Percentiles rank a stretch among this genome's conserved stretches.
Evolutionary conservation across 371 early-diverging fungal species (phyloP).

Genomic region (Mucor ambiguus): DNA sequence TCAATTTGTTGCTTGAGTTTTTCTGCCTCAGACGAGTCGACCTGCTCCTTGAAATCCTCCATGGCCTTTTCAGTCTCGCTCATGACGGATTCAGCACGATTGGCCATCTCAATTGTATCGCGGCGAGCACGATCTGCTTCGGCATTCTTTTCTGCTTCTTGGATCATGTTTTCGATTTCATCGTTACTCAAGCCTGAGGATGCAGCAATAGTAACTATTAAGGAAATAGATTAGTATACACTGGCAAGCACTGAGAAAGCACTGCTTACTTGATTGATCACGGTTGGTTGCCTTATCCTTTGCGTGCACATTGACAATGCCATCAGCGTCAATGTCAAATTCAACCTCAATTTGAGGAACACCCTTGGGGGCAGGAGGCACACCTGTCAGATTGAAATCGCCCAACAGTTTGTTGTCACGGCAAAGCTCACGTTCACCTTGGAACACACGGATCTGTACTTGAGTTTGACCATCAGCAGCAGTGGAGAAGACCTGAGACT

Average conservation of each 20-base stretch:
- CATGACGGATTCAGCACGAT: constrained; percentile 86
- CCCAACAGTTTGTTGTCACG: constrained; percentile 96
- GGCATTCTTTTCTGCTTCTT: constrained; percentile 83
- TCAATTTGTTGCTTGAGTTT: constrained; percentile 75
- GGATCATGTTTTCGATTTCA: constrained; percentile 92
- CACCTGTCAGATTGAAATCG: constrained; percentile 85
- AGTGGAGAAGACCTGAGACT: constrained; percentile 96
- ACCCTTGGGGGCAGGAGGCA: constrained; percentile 84
- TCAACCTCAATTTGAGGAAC: constrained; percentile 86
- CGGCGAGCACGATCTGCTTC: constrained; percentile 85
- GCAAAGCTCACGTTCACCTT: constrained; percentile 95
- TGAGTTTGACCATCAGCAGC: constrained; percentile 97
- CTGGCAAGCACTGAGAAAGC: not conserved
- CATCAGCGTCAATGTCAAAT: constrained; percentile 97
- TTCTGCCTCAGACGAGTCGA: constrained; percentile 75
- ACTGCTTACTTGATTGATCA: constrained; percentile 71
- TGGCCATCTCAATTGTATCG: constrained; percentile 86
- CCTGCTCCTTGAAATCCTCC: constrained; percentile 87
- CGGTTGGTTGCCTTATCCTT: constrained; percentile 91
- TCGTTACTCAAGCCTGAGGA: constrained; percentile 88
- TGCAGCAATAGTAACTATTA: constrained; percentile 82
- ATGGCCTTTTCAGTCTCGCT: constrained; percentile 88
- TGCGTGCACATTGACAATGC: constrained; percentile 95
- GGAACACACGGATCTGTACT: constrained; percentile 95
- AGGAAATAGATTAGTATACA: not conserved